These are phyloP conservation scores for Wickerhamiella australiensis DNA, from an alignment of 805 yeast genomes.

Conservation along the genomic window DNA sequence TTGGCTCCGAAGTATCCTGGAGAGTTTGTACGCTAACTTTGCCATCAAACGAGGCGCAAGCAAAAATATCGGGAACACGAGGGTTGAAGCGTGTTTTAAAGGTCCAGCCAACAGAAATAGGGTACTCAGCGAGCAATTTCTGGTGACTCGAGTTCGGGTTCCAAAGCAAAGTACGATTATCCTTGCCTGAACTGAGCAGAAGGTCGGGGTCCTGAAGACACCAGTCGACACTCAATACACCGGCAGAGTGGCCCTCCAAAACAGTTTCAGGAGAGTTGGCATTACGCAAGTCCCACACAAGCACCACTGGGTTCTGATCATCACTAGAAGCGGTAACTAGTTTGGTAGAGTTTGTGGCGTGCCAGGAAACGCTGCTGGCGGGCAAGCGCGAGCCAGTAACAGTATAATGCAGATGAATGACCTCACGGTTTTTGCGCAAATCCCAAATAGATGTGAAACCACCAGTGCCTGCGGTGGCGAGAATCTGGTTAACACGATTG, in stretches of 20 bases:
- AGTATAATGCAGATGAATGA: constrained; percentile 65
- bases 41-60: constrained; percentile 59
- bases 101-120: constrained; percentile 87
- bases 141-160: constrained; percentile 58
- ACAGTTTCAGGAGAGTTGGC: constrained; percentile 77
- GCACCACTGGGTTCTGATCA: constrained; percentile 57
- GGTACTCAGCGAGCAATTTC: constrained; percentile 67
- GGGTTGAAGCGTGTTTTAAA: constrained; percentile 86
- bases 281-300: constrained; percentile 91
- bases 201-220: constrained; percentile 67
- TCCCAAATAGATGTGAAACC: constrained; percentile 94
- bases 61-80: constrained; percentile 69
- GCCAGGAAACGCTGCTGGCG: constrained; percentile 84
- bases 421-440: constrained; percentile 74
- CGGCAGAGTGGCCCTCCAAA: constrained; percentile 71
- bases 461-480: constrained; percentile 78
- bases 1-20: constrained; percentile 57
- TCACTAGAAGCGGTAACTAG: constrained; percentile 78
- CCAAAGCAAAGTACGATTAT: constrained; percentile 80
- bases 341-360: constrained; percentile 76
- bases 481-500: constrained; percentile 64
- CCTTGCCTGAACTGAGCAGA: constrained; percentile 83
- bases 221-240: constrained; percentile 89
- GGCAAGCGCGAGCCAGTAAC: constrained; percentile 42
- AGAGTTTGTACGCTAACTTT: constrained; percentile 68